These are phyloP conservation scores for Hordeum pubiflorum DNA, from an alignment of 202 grass and related monocot species.

Conservation along the genomic window DNA sequence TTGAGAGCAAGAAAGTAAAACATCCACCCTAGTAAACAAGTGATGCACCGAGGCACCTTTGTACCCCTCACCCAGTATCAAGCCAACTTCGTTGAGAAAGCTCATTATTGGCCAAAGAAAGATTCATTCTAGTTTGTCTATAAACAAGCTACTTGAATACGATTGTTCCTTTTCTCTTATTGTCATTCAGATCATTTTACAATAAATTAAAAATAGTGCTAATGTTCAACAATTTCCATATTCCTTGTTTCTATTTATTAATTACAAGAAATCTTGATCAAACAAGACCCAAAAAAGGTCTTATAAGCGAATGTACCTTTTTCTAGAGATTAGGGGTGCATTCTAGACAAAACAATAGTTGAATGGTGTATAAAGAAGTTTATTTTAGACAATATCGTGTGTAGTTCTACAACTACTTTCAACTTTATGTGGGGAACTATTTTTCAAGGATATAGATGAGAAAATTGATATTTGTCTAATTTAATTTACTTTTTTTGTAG, in stretches of 20 bases:
- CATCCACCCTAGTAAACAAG: not conserved
- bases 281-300: not conserved
- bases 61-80: not conserved
- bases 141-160: not conserved
- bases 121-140: not conserved
- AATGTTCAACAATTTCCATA: not conserved
- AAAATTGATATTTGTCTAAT: not conserved
- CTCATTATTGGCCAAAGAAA: not conserved
- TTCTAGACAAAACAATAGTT: not conserved
- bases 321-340: not conserved
- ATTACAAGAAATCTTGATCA: not conserved
- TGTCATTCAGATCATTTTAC: not conserved
- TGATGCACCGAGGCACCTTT: not conserved
- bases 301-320: not conserved
- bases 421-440: not conserved
- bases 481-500: not conserved
- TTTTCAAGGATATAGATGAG: not conserved
- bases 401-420: not conserved
- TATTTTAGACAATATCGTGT: not conserved
- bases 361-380: not conserved
- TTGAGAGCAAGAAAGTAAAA: not conserved
- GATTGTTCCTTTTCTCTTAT: not conserved
- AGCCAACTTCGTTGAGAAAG: no score
- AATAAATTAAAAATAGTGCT: not conserved
- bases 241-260: not conserved